Evolutionary conservation across 495 filamentous ascomycete genomes (phyloP).

Genomic region (Aspergillus panamensis): DNA sequence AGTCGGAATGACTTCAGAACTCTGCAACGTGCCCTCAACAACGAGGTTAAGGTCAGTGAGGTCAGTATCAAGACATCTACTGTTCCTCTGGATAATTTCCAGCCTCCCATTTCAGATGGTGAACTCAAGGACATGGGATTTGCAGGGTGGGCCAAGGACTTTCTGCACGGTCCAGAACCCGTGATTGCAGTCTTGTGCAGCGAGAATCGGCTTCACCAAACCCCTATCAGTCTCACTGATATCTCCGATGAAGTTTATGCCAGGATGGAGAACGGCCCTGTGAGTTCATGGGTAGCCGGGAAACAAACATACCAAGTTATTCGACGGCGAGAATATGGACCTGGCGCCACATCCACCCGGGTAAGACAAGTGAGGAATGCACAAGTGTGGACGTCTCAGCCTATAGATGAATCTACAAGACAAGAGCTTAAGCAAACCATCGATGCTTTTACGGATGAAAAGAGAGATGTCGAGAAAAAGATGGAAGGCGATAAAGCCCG

Average conservation of each 20-base stretch:
- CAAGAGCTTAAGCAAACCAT: slow-evolving; percentile 45
- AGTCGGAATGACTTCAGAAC: slow-evolving; percentile 68
- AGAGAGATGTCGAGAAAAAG: slow-evolving; percentile 34
- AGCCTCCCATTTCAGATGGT: slow-evolving; percentile 49
- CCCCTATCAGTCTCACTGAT: slow-evolving; percentile 58
- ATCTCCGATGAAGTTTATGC: slow-evolving; percentile 62
- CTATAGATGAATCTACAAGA: slow-evolving; percentile 62
- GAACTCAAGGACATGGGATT: slow-evolving; percentile 62
- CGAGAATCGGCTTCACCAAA: slow-evolving; percentile 60
- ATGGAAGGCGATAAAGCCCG: slow-evolving; percentile 30
- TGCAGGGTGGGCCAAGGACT: slow-evolving; percentile 75
- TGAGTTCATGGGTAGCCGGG: slow-evolving; percentile 62
- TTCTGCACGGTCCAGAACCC: slow-evolving; percentile 73
- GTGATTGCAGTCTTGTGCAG: slow-evolving; percentile 84
- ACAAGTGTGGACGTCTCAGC: slow-evolving; percentile 70
- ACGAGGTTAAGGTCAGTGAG: slow-evolving; percentile 56
- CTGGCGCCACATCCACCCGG: slow-evolving; percentile 60
- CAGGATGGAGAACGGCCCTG: slow-evolving; percentile 46
- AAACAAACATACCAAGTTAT: slow-evolving; percentile 54
- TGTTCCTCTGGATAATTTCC: slow-evolving; percentile 47
- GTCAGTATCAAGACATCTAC: slow-evolving; percentile 60
- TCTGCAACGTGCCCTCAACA: slow-evolving; percentile 44
- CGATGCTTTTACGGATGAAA: slow-evolving; percentile 38
- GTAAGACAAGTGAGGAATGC: slow-evolving; percentile 54
- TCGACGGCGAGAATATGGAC: slow-evolving; percentile 71